phyloP scores from a whole-genome alignment of 345 rosid genomes.

The Murraya paniculata region DNA sequence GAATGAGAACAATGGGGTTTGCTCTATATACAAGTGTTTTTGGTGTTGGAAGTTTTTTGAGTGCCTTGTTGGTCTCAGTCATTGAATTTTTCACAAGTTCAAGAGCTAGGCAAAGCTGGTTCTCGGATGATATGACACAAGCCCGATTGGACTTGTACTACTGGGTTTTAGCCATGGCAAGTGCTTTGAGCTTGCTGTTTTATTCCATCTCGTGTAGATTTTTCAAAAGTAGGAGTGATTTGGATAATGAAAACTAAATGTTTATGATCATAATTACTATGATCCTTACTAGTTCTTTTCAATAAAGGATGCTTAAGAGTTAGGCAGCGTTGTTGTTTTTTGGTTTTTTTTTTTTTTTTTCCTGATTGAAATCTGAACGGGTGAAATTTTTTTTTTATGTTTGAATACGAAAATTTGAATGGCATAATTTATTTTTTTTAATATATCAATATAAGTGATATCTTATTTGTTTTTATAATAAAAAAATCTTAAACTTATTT shows the following conservation, averaged over 20 bases:
- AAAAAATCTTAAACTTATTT: no score
- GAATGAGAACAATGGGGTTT: conserved; percentile 90
- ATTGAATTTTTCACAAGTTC: conserved; percentile 48
- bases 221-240: conserved; percentile 38
- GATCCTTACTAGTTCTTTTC: no score
- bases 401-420: no score
- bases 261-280: neutral
- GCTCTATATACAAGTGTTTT: conserved; percentile 86
- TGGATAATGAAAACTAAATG: conserved; percentile 27
- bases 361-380: accelerated
- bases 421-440: no score
- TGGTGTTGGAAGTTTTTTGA: conserved; percentile 86
- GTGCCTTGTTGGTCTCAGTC: conserved; percentile 65
- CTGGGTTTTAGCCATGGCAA: conserved; percentile 64
- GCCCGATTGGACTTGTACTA: conserved; percentile 71
- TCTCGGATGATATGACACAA: conserved; percentile 82
- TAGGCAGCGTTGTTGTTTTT: accelerated
- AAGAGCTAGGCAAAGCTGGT: conserved; percentile 58
- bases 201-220: conserved; percentile 54
- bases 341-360: no score
- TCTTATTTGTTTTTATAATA: no score
- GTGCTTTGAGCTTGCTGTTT: conserved; percentile 51
- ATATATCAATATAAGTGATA: no score
- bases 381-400: no score
- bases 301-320: no score